Evolutionary conservation across 352 stramenopile genomes (phyloP).

Genomic region (Pythium oligandrum): DNA sequence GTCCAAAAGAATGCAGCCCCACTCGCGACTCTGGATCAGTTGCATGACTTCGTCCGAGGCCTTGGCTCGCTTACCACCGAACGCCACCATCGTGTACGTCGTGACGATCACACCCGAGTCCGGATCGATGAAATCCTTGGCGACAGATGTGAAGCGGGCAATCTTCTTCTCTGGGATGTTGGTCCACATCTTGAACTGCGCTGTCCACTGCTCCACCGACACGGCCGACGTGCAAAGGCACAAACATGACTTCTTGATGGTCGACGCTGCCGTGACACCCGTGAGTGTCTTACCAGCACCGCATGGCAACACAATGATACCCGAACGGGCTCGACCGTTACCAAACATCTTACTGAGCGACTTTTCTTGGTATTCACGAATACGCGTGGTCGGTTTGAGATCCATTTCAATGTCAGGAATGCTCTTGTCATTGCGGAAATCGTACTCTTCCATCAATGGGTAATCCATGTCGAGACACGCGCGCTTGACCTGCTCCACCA

Average conservation of each 20-base stretch:
- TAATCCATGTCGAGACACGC: constrained; percentile 95
- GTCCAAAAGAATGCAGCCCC: constrained; percentile 97
- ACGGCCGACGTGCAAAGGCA: constrained; percentile 97
- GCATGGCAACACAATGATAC: constrained; percentile 99
- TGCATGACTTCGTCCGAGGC: constrained; percentile 95
- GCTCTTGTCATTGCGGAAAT: constrained; percentile 93
- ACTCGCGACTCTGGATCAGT: constrained; percentile 95
- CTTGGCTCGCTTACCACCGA: constrained; percentile 87
- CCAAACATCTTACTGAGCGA: constrained; percentile 99
- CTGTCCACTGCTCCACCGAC: constrained; percentile 97
- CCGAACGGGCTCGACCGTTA: constrained; percentile 97
- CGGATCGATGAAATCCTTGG: constrained; percentile 80
- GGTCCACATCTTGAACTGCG: constrained; percentile 98
- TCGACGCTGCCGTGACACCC: constrained; percentile 93
- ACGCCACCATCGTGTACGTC: constrained; percentile 98
- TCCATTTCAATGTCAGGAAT: constrained; percentile 87
- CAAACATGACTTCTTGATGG: constrained; percentile 98
- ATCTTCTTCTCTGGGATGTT: constrained; percentile 88
- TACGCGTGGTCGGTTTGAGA: constrained; percentile 88
- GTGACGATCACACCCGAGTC: constrained; percentile 93
- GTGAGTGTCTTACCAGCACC: constrained; percentile 88
- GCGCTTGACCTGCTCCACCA: constrained; percentile 94
- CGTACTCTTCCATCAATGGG: constrained; percentile 99
- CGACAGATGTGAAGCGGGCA: constrained; percentile 75
- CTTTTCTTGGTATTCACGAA: constrained; percentile 98